phyloP scores from a whole-genome alignment of 225 moss, liverwort and hornwort genomes.

The Physcomitrellopsis africana region DNA sequence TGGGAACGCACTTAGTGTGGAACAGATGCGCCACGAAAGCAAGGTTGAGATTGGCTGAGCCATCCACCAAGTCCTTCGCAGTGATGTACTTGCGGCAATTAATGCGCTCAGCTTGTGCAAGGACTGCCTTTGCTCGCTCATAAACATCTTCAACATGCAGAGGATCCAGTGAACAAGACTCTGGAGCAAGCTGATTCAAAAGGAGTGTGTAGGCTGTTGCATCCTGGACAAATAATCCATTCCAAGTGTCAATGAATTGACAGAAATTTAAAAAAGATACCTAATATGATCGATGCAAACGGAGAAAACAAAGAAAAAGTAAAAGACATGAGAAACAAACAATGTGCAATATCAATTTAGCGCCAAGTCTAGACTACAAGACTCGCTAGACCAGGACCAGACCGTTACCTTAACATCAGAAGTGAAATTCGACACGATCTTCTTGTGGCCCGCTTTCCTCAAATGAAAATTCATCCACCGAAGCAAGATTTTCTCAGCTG shows the following conservation, averaged over 20 bases:
- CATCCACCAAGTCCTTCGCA: slow-evolving; percentile 86
- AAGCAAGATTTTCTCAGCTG: slow-evolving; percentile 91
- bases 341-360: neutral
- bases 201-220: slow-evolving; percentile 78
- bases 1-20: slow-evolving; percentile 68
- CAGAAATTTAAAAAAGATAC: neutral
- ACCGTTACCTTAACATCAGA: slow-evolving; percentile 83
- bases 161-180: slow-evolving; percentile 80
- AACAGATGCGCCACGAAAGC: slow-evolving; percentile 97
- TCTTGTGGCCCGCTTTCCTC: slow-evolving; percentile 83
- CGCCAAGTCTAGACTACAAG: neutral
- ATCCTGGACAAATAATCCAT: slow-evolving; percentile 60
- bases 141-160: slow-evolving; percentile 66
- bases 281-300: neutral
- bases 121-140: slow-evolving; percentile 90
- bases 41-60: slow-evolving; percentile 93
- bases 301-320: neutral
- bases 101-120: slow-evolving; percentile 90
- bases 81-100: slow-evolving; percentile 89
- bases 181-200: slow-evolving; percentile 82
- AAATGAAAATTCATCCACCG: slow-evolving; percentile 99
- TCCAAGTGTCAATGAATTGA: slow-evolving; percentile 2
- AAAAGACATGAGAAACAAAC: slow-evolving; percentile 1
- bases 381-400: neutral
- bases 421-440: slow-evolving; percentile 77